Base-by-base conservation (phyloP, 306 rosid species). In the Begonia fuchsioides region DNA sequence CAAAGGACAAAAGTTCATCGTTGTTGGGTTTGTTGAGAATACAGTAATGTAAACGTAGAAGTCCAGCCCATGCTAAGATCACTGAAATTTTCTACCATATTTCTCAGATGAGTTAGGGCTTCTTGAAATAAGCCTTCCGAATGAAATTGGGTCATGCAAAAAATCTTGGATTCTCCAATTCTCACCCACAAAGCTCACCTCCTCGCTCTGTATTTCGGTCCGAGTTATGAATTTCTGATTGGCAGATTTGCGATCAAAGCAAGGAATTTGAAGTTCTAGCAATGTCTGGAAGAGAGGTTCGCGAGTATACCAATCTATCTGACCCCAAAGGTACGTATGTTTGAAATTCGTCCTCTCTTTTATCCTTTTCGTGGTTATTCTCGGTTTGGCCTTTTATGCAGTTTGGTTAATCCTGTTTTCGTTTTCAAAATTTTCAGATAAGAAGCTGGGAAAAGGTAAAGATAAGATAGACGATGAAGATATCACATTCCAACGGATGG, bases 201-300 rank as follows among this genome's bases (percentile, higher is more conserved):
- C 26, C 26, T 19, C 2, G 2, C 26, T 19, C 26, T 19, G 2
- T 19, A 19, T 19, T 19, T 19, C 26, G 26, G 4, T n/a, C n/a
- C 26, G 26, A 2, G 26, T 19, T 19, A 19, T 19, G 26, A 19
- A 19, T 19, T 2, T 19, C 26, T 19, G 26, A 19, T 19, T 19
- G 26, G 4, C 19, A 5, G 51, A 26, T 55, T 55, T 56, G 15
- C 14, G 16, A 41, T 56, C 32, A 9, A 1, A 5, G 35, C 13
- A 32, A 26, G 16, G 1, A 6, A 32, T 13, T 11, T 0, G 32
- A 39, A 44, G 26, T 55, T 26, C 10, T 26, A 13, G 11, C 59
- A 47, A 90, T 90, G 97, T 84, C 97, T 2, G 97, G 97, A 18
- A 90, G 94, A 68, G 97, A 90, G 70, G 97, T 90, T 70, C 93